Evolutionary conservation across 768 basidiomycete species (phyloP).

Genomic region (Coprinopsis strossmayeri): DNA sequence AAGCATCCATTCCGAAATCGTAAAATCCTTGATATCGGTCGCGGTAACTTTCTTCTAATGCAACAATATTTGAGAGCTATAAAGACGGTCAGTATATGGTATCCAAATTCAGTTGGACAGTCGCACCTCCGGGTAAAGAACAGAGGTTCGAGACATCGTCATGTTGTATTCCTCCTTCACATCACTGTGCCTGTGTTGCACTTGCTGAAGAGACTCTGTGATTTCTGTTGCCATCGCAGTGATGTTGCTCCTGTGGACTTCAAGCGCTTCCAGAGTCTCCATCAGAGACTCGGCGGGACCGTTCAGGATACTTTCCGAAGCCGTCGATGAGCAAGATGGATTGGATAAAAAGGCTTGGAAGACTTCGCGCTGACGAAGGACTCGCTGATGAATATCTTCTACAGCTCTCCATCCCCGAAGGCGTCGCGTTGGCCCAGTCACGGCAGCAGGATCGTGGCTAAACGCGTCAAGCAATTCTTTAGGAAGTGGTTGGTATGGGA

Average conservation of each 20-base stretch:
- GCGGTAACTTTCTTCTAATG: slow-evolving; percentile 70
- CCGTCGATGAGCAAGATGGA: slow-evolving; percentile 15
- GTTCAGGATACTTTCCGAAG: slow-evolving; percentile 40
- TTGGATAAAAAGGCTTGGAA: slow-evolving; percentile 40
- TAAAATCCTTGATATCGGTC: slow-evolving; percentile 78
- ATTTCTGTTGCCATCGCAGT: slow-evolving; percentile 42
- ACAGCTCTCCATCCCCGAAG: slow-evolving; percentile 64
- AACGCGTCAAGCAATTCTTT: slow-evolving; percentile 68
- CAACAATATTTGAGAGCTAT: slow-evolving; percentile 65
- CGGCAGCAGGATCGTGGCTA: slow-evolving; percentile 71
- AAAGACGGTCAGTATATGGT: not conserved
- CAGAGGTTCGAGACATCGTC: slow-evolving; percentile 61
- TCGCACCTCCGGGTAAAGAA: slow-evolving; percentile 69
- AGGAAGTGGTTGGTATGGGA: slow-evolving; percentile 45
- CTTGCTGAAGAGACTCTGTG: slow-evolving; percentile 38
- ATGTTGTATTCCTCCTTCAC: slow-evolving; percentile 65
- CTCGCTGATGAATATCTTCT: slow-evolving; percentile 65
- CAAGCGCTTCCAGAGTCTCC: slow-evolving; percentile 43
- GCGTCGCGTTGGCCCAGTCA: slow-evolving; percentile 57
- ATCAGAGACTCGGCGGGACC: slow-evolving; percentile 47
- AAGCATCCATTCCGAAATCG: slow-evolving; percentile 74
- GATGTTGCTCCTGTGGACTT: slow-evolving; percentile 39
- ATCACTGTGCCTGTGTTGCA: slow-evolving; percentile 45
- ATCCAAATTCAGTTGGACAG: not conserved
- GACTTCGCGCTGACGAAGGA: slow-evolving; percentile 53